Percentiles rank a stretch among this genome's conserved stretches.
phyloP scores from a whole-genome alignment of 1,139 yeast species.

The Kurtzmaniella quercitrusa region DNA sequence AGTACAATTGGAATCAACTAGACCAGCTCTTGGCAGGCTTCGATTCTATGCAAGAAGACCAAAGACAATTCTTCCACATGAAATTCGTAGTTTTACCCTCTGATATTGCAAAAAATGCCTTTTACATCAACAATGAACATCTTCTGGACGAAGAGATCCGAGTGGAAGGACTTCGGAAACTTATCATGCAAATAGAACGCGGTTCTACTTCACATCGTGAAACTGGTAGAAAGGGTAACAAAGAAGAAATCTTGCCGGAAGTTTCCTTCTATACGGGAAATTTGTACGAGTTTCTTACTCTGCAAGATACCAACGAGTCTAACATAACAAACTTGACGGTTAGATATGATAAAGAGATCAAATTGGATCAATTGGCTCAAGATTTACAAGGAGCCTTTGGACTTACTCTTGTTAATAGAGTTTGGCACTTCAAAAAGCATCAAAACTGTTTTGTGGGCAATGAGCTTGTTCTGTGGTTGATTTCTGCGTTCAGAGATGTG shows the following conservation, averaged over 20 bases:
- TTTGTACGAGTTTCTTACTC: slow-evolving; percentile 58
- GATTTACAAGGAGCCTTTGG: slow-evolving; percentile 70
- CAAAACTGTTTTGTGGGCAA: slow-evolving; percentile 78
- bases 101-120: slow-evolving; percentile 58
- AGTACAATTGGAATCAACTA: slow-evolving; percentile 83
- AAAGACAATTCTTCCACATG: slow-evolving; percentile 58
- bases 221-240: slow-evolving; percentile 19
- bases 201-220: slow-evolving; percentile 33
- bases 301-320: slow-evolving; percentile 7
- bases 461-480: slow-evolving; percentile 81
- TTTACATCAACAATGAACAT: slow-evolving; percentile 50
- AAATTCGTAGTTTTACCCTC: slow-evolving; percentile 83
- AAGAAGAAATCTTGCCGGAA: slow-evolving; percentile 62
- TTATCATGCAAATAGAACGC: slow-evolving; percentile 64
- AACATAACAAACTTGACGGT: slow-evolving; percentile 16
- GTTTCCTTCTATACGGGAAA: slow-evolving; percentile 87
- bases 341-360: slow-evolving; percentile 22
- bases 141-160: slow-evolving; percentile 78
- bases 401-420: slow-evolving; percentile 64
- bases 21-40: slow-evolving; percentile 91
- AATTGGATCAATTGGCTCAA: slow-evolving; percentile 46
- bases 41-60: slow-evolving; percentile 55
- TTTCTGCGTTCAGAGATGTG: slow-evolving; percentile 74
- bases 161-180: slow-evolving; percentile 76
- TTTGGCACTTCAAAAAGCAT: slow-evolving; percentile 88